Percentiles rank a stretch among this genome's conserved stretches.
Conservation (phyloP, 768 basidiomycete genomes). For the Rhizopogon sp. region DNA sequence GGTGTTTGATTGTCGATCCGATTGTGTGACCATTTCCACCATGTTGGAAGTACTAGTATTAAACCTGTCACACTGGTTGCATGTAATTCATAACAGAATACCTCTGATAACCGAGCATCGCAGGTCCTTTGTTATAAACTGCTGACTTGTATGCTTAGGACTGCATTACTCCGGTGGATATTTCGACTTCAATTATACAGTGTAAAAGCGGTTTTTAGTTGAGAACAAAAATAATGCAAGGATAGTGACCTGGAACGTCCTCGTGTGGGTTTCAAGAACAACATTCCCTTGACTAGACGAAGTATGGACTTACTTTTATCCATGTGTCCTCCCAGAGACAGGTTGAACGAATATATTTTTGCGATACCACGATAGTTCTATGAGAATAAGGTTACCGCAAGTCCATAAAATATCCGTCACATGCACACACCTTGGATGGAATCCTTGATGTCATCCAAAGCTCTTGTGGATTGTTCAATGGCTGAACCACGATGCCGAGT, state of each 20-base stretch:
- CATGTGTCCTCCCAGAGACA: background rate
- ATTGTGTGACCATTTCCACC: too few relatives aligned
- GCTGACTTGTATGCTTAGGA: too few relatives aligned
- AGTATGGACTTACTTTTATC: background rate
- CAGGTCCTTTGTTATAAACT: too few relatives aligned
- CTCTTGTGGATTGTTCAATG: conserved; percentile 38
- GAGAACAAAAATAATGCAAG: too few relatives aligned
- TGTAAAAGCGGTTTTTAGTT: too few relatives aligned
- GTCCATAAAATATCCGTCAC: background rate
- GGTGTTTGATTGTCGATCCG: too few relatives aligned
- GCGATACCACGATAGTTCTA: conserved; percentile 80
- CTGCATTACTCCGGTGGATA: too few relatives aligned
- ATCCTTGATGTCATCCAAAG: conserved; percentile 73
- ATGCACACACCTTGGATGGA: conserved; percentile 60
- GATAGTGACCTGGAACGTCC: background rate
- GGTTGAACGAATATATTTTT: conserved; percentile 53
- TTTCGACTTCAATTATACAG: too few relatives aligned
- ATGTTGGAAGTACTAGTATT: too few relatives aligned
- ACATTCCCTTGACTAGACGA: background rate
- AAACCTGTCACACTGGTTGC: too few relatives aligned
- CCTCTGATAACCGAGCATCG: too few relatives aligned
- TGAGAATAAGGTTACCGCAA: background rate
- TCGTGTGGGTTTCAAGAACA: background rate
- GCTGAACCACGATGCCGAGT: background rate
- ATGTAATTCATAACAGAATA: too few relatives aligned